Conservation (phyloP, 2,329 filamentous ascomycete genomes). For the Raffaelea arxii region DNA sequence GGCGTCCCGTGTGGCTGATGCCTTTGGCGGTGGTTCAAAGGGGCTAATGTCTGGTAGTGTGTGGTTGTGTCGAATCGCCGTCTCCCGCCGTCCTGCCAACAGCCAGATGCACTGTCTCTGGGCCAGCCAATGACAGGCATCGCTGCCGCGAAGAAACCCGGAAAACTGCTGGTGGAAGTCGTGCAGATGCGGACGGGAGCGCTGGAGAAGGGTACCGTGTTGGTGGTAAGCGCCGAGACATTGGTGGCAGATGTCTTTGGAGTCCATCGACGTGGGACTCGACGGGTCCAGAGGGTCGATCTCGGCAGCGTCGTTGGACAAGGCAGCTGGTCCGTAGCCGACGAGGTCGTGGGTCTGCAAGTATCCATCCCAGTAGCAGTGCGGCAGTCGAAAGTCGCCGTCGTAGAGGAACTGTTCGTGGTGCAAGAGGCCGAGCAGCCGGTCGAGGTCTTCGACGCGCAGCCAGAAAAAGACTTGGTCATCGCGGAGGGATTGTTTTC, state of each 20-base stretch:
- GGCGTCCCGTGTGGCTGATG: slow-evolving; percentile 4
- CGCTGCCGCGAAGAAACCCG: too few relatives aligned
- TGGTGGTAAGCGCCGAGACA: neutral
- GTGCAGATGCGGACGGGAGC: slow-evolving; percentile 1
- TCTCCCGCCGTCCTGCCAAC: slow-evolving; percentile 8
- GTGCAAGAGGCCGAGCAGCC: slow-evolving; percentile 1
- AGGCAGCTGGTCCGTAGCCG: neutral
- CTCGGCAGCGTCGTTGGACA: too few relatives aligned
- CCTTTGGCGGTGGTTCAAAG: slow-evolving; percentile 11
- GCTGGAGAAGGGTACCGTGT: neutral
- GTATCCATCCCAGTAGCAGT: slow-evolving; percentile 8
- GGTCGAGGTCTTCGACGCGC: slow-evolving; percentile 5
- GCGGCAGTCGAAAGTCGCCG: slow-evolving; percentile 2
- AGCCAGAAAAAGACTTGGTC: slow-evolving; percentile 9
- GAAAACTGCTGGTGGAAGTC: slow-evolving; percentile 6
- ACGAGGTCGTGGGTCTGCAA: slow-evolving; percentile 1
- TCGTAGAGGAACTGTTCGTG: neutral
- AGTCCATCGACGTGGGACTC: neutral
- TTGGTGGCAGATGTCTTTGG: slow-evolving; percentile 2
- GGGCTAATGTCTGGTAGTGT: slow-evolving; percentile 11
- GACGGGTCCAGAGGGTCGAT: neutral
- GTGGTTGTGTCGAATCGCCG: slow-evolving; percentile 4
- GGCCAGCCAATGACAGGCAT: slow-evolving; percentile 10
- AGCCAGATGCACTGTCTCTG: slow-evolving; percentile 11
- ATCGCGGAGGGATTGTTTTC: neutral